phyloP scores from a whole-genome alignment of 352 stramenopile species.

The Globisporangium echinulatum region DNA sequence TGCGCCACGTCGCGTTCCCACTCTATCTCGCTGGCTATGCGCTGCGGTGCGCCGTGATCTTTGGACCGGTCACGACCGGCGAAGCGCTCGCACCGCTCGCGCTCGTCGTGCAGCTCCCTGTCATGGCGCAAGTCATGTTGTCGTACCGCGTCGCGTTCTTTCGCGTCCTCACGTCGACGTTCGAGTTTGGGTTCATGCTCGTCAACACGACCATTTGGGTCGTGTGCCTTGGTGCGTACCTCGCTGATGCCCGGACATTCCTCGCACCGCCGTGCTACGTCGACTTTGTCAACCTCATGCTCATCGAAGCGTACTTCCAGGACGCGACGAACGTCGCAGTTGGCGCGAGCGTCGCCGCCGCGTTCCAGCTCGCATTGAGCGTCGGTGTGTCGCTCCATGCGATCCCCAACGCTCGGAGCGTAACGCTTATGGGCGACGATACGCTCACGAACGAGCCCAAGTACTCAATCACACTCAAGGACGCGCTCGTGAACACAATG shows the following conservation, averaged over 20 bases:
- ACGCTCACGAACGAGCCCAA: not conserved
- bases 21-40: conserved; percentile 4
- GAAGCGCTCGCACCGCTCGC: conserved; percentile 2
- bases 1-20: conserved; percentile 1
- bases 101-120: conserved; percentile 5
- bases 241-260: conserved; percentile 6
- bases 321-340: conserved; percentile 4
- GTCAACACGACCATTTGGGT: conserved; percentile 8
- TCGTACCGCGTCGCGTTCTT: conserved; percentile 11
- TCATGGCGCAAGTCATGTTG: conserved; percentile 5
- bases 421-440: not conserved
- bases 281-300: conserved; percentile 14
- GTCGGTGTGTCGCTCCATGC: conserved; percentile 3
- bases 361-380: conserved; percentile 5
- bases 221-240: not conserved
- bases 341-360: not conserved
- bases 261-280: conserved; percentile 1
- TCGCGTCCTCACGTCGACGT: conserved; percentile 7
- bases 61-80: not conserved
- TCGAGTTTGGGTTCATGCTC: conserved; percentile 12
- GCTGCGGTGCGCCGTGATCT: conserved; percentile 4
- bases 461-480: conserved; percentile 4
- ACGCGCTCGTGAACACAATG: conserved; percentile 14
- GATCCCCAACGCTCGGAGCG: not conserved
- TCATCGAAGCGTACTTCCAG: conserved; percentile 16